Evolutionary conservation across 306 rosid species (phyloP).

Genomic region (Hippophae tibetana): DNA sequence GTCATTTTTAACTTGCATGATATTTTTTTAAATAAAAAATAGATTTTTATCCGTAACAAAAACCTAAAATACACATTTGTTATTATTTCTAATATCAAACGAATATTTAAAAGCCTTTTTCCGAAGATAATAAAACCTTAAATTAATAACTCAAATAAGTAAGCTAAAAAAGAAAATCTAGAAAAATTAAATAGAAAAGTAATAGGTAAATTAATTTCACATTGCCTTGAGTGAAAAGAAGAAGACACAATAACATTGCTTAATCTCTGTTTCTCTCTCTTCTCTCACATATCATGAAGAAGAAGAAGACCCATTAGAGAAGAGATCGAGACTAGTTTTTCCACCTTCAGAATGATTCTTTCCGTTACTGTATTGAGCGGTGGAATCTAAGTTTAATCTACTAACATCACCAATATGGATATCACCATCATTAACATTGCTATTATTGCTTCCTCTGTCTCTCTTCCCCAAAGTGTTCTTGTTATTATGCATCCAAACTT

Average conservation of each 20-base stretch:
- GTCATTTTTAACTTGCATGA: too few species aligned
- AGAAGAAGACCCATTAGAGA: slow-evolving; percentile 38
- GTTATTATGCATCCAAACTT: slow-evolving; percentile 95
- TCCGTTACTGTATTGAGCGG: slow-evolving; percentile 4
- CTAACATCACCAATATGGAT: neutral
- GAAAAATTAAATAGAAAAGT: neutral
- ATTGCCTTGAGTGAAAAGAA: neutral
- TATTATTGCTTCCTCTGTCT: neutral
- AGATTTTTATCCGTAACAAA: too few species aligned
- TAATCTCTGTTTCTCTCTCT: neutral
- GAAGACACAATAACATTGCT: neutral
- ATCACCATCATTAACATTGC: neutral
- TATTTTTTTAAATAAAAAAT: too few species aligned
- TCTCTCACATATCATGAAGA: slow-evolving; percentile 18
- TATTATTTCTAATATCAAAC: too few species aligned
- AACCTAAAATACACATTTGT: too few species aligned
- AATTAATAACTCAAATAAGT: too few species aligned
- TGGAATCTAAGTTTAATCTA: slow-evolving; percentile 14
- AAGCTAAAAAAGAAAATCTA: neutral
- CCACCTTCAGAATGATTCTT: slow-evolving; percentile 24
- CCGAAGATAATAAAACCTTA: too few species aligned
- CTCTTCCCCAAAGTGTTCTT: slow-evolving; percentile 53
- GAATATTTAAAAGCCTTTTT: too few species aligned
- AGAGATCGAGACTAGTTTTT: slow-evolving; percentile 33
- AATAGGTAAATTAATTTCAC: neutral